Evolutionary conservation across 192 early-diverging fungal genomes (phyloP), one percentile per base, ranked within the genome.

Genomic region (Backusella australiensis): DNA sequence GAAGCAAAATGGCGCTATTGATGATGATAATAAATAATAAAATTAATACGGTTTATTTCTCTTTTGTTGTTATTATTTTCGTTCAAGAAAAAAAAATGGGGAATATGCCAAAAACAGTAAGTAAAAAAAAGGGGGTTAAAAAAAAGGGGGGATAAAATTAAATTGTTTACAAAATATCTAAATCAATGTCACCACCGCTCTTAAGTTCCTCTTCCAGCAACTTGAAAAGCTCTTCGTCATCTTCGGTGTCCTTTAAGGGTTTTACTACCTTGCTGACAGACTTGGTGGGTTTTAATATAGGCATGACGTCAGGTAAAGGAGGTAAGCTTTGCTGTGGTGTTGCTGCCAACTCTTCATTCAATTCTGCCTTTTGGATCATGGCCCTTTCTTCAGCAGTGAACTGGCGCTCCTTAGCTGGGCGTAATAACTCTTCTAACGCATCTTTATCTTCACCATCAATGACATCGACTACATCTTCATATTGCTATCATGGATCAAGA

Each of bases 221-320:
- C 66, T 73, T 32, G 0, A 80, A 66, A 53, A 80, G 41, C 21
- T 71, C 79, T 59, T 76, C 79, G 41, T 80, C 79, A 39, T 78
- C 77, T 46, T 69, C 75, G 56, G 65, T 34, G 17, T 77, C 71
- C 34, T 21, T 39, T 21, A 71, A 44, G 6, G 71, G 41, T 38
- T 65, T 65, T 2, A 72, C 41, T 49, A 41, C 59, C 44, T 69
- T 69, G 49, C 14, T 38, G 9, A 32, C 29, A 9, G 75, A 39
- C 5, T 17, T 52, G 1, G 75, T 76, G 6, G 67, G 67, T 14
- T 63, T 72, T 67, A 73, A 49, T 12, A 4, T 36, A 32, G 76
- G 75, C 34, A 75, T 39, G 14, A 49, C 66, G n/a, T 69, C 23
- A 67, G 75, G 75, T 49, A 41, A 41, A 69, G 66, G 42, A 56